Evolutionary conservation across 345 rosid species (phyloP).

Genomic region (Salix arbutifolia): DNA sequence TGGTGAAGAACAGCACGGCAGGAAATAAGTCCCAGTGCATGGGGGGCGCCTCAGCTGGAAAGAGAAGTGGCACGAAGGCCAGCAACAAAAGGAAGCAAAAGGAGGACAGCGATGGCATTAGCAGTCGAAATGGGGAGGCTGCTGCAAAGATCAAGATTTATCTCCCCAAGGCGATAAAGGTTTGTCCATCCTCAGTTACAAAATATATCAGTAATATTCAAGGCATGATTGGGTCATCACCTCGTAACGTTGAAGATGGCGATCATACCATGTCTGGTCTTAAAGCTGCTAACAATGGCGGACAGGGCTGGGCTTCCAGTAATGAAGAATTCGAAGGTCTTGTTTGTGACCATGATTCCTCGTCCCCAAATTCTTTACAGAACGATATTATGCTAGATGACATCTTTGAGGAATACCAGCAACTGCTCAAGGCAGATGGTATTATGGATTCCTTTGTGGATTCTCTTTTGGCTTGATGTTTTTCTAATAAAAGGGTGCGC

Average conservation of each 20-base stretch:
- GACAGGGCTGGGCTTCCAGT: neutral
- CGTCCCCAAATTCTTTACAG: neutral
- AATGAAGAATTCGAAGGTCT: neutral
- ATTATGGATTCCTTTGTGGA: neutral
- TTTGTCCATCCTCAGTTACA: slow-evolving; percentile 14
- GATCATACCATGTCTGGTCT: neutral
- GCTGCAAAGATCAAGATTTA: slow-evolving; percentile 19
- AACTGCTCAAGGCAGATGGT: slow-evolving; percentile 9
- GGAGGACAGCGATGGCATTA: neutral
- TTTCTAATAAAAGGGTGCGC: neutral
- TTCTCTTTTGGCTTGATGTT: neutral
- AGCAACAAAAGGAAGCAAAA: neutral
- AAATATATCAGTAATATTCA: neutral
- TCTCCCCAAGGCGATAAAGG: slow-evolving; percentile 30
- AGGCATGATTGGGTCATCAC: neutral
- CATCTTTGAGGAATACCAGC: slow-evolving; percentile 18
- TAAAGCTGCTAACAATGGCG: neutral
- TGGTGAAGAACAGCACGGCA: neutral
- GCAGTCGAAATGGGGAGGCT: neutral
- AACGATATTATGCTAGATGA: slow-evolving; percentile 6
- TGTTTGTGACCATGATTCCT: neutral
- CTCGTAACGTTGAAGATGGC: neutral
- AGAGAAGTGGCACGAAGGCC: neutral
- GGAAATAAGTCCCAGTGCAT: neutral
- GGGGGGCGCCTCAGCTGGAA: neutral